Evolutionary conservation across 768 basidiomycete species (phyloP), one percentile per base, ranked within the genome.

Genomic region (Daedaleopsis sinensis): DNA sequence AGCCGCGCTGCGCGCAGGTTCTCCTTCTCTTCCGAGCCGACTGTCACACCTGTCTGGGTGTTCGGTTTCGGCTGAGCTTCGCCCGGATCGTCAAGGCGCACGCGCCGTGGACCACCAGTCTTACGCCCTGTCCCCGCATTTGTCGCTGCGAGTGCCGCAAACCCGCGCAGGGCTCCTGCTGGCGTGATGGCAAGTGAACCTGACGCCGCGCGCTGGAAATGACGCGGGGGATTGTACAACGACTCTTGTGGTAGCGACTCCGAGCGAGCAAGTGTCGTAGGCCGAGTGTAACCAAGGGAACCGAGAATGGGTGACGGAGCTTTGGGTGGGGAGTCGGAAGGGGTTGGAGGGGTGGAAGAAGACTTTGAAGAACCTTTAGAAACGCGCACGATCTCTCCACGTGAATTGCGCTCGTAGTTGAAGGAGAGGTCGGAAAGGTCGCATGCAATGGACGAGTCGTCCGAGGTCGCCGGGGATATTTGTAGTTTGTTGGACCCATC

Each of bases 191-290:
- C 52, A 13, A 70, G 76, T 11, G 89, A 84, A 32, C 84, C 86
- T 11, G 90, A 93, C 2, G 82, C 79, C 42, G 85, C 81, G 63
- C 91, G 88, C 63, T 85, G 82, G 67, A 92, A 87, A 7, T 84
- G 83, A 52, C 90, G 81, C 46, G 77, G 57, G 49, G 77, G 57
- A 47, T 70, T 65, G 60, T 74, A 67, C 63, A 73, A 24, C 23
- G 74, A 63, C 68, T 68, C 72, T 52, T 71, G 58, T 19, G 83
- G 82, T 35, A 84, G 80, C 67, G 84, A 88, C 69, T 91, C 89
- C 43, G 89, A 88, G 48, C 85, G 86, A 5, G 88, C 83, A 32
- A 91, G 79, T 0, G 88, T 83, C 19, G 77, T 70, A 57, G 84
- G 80, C 52, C 77, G 68, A 19, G 54, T 5, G 32, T 59, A 52